Percentiles rank a stretch among this genome's conserved stretches.
These are phyloP conservation scores for Geotrichum siamense DNA, from an alignment of 1,139 yeast species.

Conservation along the genomic window DNA sequence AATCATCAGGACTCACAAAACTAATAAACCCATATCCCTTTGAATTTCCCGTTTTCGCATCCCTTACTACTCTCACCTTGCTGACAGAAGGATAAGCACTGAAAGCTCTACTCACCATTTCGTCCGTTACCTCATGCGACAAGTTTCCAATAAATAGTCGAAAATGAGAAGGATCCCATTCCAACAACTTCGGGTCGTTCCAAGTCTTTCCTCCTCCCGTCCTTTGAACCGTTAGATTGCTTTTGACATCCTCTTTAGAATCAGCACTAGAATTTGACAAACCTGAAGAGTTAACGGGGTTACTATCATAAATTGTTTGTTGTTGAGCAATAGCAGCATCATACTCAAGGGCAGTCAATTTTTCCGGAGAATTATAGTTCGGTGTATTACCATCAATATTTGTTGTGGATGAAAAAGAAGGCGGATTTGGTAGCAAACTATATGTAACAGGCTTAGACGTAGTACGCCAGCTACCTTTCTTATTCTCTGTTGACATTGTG, in stretches of 20 bases:
- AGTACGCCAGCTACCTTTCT: conserved; percentile 7
- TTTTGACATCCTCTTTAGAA: conserved; percentile 5
- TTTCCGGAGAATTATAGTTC: conserved; percentile 7
- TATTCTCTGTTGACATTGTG: background rate
- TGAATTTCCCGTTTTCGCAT: conserved; percentile 32
- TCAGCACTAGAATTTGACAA: background rate
- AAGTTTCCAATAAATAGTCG: conserved; percentile 69
- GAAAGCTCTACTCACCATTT: conserved; percentile 47
- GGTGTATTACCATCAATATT: background rate
- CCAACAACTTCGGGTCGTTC: conserved; percentile 44
- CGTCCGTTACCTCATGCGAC: conserved; percentile 61
- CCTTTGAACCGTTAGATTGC: conserved; percentile 38
- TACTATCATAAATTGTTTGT: conserved; percentile 24
- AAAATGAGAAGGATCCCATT: conserved; percentile 64
- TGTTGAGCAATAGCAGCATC: conserved; percentile 29
- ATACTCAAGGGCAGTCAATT: conserved; percentile 22
- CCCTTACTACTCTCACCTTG: conserved; percentile 44
- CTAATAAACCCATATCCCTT: conserved; percentile 72
- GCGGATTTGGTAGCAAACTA: background rate
- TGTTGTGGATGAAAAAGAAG: background rate
- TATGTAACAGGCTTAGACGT: background rate
- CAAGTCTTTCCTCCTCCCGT: conserved; percentile 44
- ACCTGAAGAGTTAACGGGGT: background rate
- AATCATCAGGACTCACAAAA: conserved; percentile 53
- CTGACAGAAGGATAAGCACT: conserved; percentile 44